Evolutionary conservation across 179 eudicot species (phyloP).

Genomic region (Vitellaria paradoxa): DNA sequence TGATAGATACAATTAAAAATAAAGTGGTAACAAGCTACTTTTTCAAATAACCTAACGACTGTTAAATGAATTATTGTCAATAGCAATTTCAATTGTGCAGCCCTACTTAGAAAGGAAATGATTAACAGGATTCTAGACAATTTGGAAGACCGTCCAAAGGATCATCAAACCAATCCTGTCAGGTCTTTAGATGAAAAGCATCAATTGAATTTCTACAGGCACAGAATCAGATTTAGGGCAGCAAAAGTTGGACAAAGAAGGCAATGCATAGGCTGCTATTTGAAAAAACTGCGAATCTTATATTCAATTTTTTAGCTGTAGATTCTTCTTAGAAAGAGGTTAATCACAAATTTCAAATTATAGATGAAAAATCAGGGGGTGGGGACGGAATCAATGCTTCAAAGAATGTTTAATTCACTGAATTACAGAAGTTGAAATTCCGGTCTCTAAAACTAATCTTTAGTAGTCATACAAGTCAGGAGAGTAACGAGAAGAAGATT

Average conservation of each 20-base stretch:
- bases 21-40: too few relatives aligned
- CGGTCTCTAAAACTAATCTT: background rate
- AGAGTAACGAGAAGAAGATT: constrained; percentile 10
- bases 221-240: background rate
- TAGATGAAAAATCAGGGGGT: background rate
- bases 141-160: too few relatives aligned
- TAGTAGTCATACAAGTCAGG: background rate
- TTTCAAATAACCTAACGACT: too few relatives aligned
- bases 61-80: too few relatives aligned
- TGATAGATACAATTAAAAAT: too few relatives aligned
- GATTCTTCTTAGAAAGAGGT: constrained; percentile 6
- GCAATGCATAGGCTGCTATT: background rate
- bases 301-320: background rate
- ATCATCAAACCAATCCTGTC: too few relatives aligned
- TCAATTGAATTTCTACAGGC: too few relatives aligned
- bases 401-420: background rate
- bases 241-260: background rate
- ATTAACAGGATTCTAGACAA: too few relatives aligned
- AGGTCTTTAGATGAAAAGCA: too few relatives aligned
- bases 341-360: background rate
- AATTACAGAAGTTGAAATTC: constrained; percentile 6
- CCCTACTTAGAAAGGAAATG: too few relatives aligned
- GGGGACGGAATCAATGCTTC: background rate
- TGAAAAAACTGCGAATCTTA: background rate
- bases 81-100: too few relatives aligned